phyloP scores from a whole-genome alignment of 2,329 filamentous ascomycete genomes.

The Trichoderma semiorbis region DNA sequence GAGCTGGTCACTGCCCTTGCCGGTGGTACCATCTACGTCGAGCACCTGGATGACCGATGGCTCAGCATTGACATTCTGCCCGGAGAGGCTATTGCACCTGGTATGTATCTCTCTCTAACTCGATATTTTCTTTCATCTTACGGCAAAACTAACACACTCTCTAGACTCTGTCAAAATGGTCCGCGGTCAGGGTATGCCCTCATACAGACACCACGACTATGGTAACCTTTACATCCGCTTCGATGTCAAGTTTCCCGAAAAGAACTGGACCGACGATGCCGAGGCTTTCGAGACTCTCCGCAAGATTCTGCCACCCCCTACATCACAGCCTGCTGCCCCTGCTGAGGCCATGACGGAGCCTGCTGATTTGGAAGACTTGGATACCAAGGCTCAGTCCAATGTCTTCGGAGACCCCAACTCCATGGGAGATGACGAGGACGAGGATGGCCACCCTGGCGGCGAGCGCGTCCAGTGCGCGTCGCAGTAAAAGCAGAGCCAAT shows the following conservation, averaged over 20 bases:
- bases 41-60: slow-evolving; percentile 98
- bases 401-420: slow-evolving; percentile 62
- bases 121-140: neutral
- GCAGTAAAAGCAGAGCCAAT: slow-evolving; percentile 59
- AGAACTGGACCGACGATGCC: slow-evolving; percentile 63
- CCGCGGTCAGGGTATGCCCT: slow-evolving; percentile 96
- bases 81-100: slow-evolving; percentile 89
- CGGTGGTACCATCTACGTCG: slow-evolving; percentile 85
- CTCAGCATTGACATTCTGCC: slow-evolving; percentile 88
- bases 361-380: slow-evolving; percentile 81
- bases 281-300: slow-evolving; percentile 76
- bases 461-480: slow-evolving; percentile 85
- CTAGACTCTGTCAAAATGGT: slow-evolving; percentile 89
- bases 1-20: slow-evolving; percentile 93
- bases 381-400: slow-evolving; percentile 61
- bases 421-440: slow-evolving; percentile 70
- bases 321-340: slow-evolving; percentile 64
- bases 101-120: slow-evolving; percentile 50
- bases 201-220: slow-evolving; percentile 87
- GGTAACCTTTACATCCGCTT: slow-evolving; percentile 98
- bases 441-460: slow-evolving; percentile 68
- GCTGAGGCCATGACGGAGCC: slow-evolving; percentile 87
- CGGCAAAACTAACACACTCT: neutral
- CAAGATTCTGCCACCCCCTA: slow-evolving; percentile 72
- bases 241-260: slow-evolving; percentile 92